Conservation (phyloP, 495 filamentous ascomycete genomes). For the Tuber brumale region DNA sequence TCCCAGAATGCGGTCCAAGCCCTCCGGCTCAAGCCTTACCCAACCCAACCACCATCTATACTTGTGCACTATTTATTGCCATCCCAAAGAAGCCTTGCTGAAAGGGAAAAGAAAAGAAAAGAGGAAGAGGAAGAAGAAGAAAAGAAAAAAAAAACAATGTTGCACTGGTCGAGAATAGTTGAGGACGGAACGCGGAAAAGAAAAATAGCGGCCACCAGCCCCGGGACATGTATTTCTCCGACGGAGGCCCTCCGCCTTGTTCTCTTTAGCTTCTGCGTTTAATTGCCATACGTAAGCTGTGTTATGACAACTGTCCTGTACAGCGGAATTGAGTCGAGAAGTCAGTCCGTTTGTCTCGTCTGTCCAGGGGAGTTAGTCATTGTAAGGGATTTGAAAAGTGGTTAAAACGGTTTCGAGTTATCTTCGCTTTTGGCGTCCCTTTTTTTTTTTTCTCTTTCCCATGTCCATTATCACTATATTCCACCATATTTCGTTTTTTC, state of each 20-base stretch:
- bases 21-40: not conserved
- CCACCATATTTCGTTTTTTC: not conserved
- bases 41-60: not conserved
- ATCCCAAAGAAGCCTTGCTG: not conserved
- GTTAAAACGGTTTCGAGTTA: not conserved
- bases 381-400: conserved; percentile 4
- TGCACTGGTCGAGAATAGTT: not conserved
- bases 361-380: not conserved
- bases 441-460: not conserved
- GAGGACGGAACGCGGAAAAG: not conserved
- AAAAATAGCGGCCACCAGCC: not conserved
- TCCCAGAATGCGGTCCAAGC: not conserved
- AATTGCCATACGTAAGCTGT: conserved; percentile 3
- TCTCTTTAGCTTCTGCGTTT: not conserved
- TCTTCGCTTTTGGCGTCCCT: not conserved
- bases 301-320: not conserved
- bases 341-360: not conserved
- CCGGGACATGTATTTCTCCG: conserved; percentile 2
- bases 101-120: not conserved
- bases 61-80: not conserved
- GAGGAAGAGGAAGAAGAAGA: not conserved
- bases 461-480: not conserved
- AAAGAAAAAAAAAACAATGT: not conserved
- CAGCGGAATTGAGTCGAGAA: not conserved
- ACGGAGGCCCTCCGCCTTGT: not conserved